phyloP scores from a whole-genome alignment of 768 basidiomycete genomes.

The Amyloporia xantha region DNA sequence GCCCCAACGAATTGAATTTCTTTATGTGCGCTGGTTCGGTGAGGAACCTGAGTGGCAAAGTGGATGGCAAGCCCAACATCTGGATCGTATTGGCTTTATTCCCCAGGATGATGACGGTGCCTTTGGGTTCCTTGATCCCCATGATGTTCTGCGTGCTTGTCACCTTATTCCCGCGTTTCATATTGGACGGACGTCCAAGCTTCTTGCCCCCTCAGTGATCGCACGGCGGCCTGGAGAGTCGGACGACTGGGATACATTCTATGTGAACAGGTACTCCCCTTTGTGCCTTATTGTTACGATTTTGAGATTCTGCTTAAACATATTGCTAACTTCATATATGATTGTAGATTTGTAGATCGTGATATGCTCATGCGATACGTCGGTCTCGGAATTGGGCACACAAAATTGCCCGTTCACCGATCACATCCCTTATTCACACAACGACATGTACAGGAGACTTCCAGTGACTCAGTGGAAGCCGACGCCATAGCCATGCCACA shows the following conservation, averaged over 20 bases:
- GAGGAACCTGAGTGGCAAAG: constrained; percentile 17
- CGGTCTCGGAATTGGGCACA: constrained; percentile 22
- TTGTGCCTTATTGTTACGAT: not conserved
- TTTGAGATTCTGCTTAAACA: too few relatives aligned
- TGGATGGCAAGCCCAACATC: constrained; percentile 21
- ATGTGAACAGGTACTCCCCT: constrained; percentile 20
- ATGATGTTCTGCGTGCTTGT: constrained; percentile 28
- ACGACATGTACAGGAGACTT: too few relatives aligned
- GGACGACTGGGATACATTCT: constrained; percentile 16
- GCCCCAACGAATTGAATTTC: constrained; percentile 21
- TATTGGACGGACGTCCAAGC: constrained; percentile 15
- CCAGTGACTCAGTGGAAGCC: too few relatives aligned
- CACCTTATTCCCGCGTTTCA: constrained; percentile 39
- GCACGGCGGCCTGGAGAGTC: constrained; percentile 7
- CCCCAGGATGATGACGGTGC: constrained; percentile 18
- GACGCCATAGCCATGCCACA: too few relatives aligned
- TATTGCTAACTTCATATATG: not conserved
- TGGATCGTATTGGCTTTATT: constrained; percentile 36
- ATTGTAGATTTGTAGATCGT: constrained; percentile 22
- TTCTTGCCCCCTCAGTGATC: constrained; percentile 6
- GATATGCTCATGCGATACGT: constrained; percentile 22
- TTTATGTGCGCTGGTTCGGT: constrained; percentile 37
- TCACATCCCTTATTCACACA: too few relatives aligned
- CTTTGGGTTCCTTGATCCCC: constrained; percentile 43
- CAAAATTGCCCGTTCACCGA: too few relatives aligned